Base-by-base conservation (phyloP, 2,329 filamentous ascomycete genomes). In the Tolypocladium guangdongense region DNA sequence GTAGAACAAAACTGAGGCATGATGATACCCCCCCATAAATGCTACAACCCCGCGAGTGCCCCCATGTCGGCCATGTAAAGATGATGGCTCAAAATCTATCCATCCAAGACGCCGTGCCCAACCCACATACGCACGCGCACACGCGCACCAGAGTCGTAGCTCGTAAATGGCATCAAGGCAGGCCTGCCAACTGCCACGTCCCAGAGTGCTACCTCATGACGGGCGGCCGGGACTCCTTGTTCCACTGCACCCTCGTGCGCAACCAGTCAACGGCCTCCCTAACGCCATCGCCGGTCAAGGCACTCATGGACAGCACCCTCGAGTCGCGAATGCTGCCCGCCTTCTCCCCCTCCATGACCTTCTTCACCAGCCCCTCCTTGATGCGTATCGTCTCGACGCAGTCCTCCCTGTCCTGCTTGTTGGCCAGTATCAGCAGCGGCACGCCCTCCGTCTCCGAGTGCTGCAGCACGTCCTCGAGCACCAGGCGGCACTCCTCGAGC, bases 251-350 rank as follows among this genome's bases (percentile, higher is more conserved):
- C 56, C 93, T 78, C 60, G 85, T 92, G 66, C 89, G 84, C 55
- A 99, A 76, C 93, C 93, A 99, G 65, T 97, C 93, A n/a, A 99
- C 87, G 1, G 93, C 92, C 74, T 97, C 93, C 64, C 83, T 83
- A 2, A 99, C 93, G 3, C 93, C 93, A 0, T 86, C 86, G 4
- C 83, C 88, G 7, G 86, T 92, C 65, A 99, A 72, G n/a, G 93
- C 93, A 67, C 88, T 95, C 57, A 96, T 84, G 7, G 93, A 90
- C 65, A 99, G 70, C 18, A 97, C 93, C 56, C 93, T 79, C 64
- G 88, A 95, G 73, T 99, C 93, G 58, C 92, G 81, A 52, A 96
- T 89, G 58, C 84, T 87, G 43, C 79, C 81, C 0, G 90, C 90
- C 72, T 92, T 93, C 66, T 95, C 89, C 22, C 93, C 89, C 74